Evolutionary conservation across 2,329 filamentous ascomycete species (phyloP).

Genomic region (Simplicillium sp.): DNA sequence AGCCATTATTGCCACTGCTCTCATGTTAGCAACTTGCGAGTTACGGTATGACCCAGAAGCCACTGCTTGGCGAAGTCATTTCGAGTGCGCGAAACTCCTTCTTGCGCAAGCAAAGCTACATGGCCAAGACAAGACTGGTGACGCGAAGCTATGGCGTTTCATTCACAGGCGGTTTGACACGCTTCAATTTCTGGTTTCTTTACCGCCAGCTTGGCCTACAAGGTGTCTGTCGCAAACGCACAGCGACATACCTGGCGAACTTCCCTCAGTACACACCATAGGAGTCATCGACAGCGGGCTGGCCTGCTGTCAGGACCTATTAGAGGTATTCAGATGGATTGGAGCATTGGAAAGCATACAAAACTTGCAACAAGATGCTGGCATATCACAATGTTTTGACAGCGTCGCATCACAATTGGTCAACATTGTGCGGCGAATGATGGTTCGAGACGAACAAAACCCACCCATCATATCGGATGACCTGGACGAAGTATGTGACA

Average conservation of each 20-base stretch:
- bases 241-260: background rate
- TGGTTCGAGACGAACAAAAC: background rate
- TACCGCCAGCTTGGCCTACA: background rate
- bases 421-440: background rate
- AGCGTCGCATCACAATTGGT: background rate
- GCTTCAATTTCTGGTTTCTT: conserved; percentile 1
- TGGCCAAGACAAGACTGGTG: background rate
- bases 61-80: conserved; percentile 2
- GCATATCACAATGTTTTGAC: background rate
- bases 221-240: background rate
- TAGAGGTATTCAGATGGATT: conserved; percentile 1
- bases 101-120: background rate
- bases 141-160: background rate
- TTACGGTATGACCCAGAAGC: conserved; percentile 2
- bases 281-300: conserved; percentile 1
- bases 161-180: background rate
- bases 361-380: background rate
- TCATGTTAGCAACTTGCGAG: conserved; percentile 5
- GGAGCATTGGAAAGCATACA: background rate
- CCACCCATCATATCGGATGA: conserved; percentile 1
- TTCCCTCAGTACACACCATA: background rate
- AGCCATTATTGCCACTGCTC: conserved; percentile 1
- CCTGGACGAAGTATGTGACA: background rate
- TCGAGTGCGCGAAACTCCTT: conserved; percentile 2
- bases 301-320: conserved; percentile 1